Percentiles rank a stretch among this genome's conserved stretches.
phyloP scores from a whole-genome alignment of 1,139 yeast species.

The Hyphopichia burtonii region DNA sequence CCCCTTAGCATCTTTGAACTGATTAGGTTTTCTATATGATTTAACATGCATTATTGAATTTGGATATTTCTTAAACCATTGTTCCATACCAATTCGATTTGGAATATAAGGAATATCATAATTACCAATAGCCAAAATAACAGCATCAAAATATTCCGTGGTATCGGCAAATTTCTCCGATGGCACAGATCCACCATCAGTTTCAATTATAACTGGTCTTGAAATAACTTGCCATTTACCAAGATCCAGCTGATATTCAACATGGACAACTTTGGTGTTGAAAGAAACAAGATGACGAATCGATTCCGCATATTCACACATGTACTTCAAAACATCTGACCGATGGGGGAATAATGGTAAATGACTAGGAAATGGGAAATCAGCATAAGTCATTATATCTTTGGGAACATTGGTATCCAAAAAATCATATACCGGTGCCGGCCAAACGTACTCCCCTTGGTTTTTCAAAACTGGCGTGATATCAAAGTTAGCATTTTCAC shows the following conservation, averaged over 20 bases:
- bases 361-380: constrained; percentile 33
- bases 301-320: constrained; percentile 39
- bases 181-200: constrained; percentile 26
- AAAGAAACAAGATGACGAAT: constrained; percentile 32
- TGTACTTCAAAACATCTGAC: constrained; percentile 45
- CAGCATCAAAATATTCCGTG: constrained; percentile 43
- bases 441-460: constrained; percentile 24
- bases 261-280: constrained; percentile 28
- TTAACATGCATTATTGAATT: constrained; percentile 52
- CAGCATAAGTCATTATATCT: constrained; percentile 53
- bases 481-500: constrained; percentile 15
- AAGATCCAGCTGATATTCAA: constrained; percentile 16
- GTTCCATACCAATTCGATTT: constrained; percentile 44
- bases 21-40: constrained; percentile 9
- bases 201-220: constrained; percentile 21
- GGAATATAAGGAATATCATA: constrained; percentile 59
- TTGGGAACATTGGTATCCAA: constrained; percentile 61
- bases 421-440: constrained; percentile 43
- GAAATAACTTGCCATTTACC: constrained; percentile 36
- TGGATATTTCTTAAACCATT: constrained; percentile 42
- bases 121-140: constrained; percentile 58
- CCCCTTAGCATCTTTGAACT: constrained; percentile 24
- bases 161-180: constrained; percentile 8
- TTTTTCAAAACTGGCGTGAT: constrained; percentile 14
- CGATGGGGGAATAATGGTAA: constrained; percentile 49